A percentile compares a stretch with the other conserved stretches of the same genome.
Conservation (phyloP, 345 rosid genomes). For the Heritiera fomes region DNA sequence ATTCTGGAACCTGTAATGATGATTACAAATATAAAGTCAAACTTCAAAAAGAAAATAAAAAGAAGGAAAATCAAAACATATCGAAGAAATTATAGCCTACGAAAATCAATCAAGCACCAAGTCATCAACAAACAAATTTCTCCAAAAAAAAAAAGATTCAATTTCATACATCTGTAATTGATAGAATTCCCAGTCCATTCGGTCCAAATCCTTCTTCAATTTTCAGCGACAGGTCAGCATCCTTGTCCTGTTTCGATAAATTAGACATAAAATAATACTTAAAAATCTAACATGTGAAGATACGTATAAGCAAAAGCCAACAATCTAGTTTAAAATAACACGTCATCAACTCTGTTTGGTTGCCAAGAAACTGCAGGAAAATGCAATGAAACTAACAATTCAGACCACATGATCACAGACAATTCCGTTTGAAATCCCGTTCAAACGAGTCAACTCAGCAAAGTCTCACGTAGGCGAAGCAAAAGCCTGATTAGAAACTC, state of each 20-base stretch:
- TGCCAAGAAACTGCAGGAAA: slow-evolving; percentile 8
- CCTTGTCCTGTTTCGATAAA: slow-evolving; percentile 50
- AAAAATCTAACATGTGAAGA: neutral
- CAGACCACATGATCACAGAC: neutral
- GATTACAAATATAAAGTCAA: slow-evolving; percentile 11
- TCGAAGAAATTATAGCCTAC: neutral
- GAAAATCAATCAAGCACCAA: neutral
- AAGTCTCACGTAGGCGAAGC: neutral
- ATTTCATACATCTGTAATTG: slow-evolving; percentile 56
- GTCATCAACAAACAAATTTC: neutral
- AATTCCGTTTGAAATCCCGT: neutral
- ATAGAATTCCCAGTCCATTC: slow-evolving; percentile 78
- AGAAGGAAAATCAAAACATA: neutral
- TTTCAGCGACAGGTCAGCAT: slow-evolving; percentile 58
- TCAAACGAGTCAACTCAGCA: slow-evolving; percentile 2
- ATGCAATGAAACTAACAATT: slow-evolving; percentile 9
- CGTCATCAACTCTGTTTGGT: slow-evolving; percentile 11
- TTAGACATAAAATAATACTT: neutral
- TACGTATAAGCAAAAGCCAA: neutral
- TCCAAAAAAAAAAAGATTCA: neutral
- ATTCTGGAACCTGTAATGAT: slow-evolving; percentile 78
- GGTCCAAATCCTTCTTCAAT: slow-evolving; percentile 90
- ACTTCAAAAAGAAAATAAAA: neutral
- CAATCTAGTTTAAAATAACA: neutral
- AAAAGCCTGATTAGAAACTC: neutral